A percentile compares a stretch with the other conserved stretches of the same genome.
Evolutionary conservation across 2,329 filamentous ascomycete genomes (phyloP).

Genomic region (Penicillium sclerotiorum): DNA sequence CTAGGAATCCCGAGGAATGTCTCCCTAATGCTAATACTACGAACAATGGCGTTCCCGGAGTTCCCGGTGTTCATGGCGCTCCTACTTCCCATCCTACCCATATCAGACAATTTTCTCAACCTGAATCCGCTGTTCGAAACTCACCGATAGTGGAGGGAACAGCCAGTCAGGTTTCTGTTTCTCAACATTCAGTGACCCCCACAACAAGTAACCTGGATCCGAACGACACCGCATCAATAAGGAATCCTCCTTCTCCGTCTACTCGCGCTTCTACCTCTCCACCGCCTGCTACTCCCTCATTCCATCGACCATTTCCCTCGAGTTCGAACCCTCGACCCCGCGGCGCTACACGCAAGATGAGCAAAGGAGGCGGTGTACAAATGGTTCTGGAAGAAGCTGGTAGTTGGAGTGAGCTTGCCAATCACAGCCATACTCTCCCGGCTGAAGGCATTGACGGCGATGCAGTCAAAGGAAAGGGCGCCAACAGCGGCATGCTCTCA

Average conservation of each 20-base stretch:
- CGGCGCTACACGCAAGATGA: slow-evolving; percentile 70
- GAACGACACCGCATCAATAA: slow-evolving; percentile 24
- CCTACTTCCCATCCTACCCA: slow-evolving; percentile 22
- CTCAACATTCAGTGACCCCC: slow-evolving; percentile 32
- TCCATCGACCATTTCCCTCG: slow-evolving; percentile 42
- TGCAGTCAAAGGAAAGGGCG: slow-evolving; percentile 48
- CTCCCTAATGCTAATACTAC: slow-evolving; percentile 30
- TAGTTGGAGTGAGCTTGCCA: slow-evolving; percentile 88
- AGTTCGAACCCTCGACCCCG: slow-evolving; percentile 54
- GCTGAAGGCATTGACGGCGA: slow-evolving; percentile 59
- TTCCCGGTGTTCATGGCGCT: too few species aligned
- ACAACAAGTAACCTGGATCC: slow-evolving; percentile 32
- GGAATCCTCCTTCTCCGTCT: slow-evolving; percentile 30
- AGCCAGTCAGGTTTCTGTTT: too few species aligned
- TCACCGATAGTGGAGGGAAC: slow-evolving; percentile 20
- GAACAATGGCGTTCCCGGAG: slow-evolving; percentile 8
- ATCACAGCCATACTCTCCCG: slow-evolving; percentile 75
- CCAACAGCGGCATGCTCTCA: slow-evolving; percentile 77
- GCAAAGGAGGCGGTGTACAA: slow-evolving; percentile 81
- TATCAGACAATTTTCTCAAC: slow-evolving; percentile 41
- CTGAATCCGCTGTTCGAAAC: slow-evolving; percentile 23
- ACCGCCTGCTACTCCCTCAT: slow-evolving; percentile 37
- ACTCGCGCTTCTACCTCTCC: slow-evolving; percentile 29
- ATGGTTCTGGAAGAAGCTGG: slow-evolving; percentile 87
- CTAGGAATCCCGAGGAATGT: slow-evolving; percentile 44